Evolutionary conservation across 169 alveolate genomes (phyloP).

Genomic region (Plasmodium gonderi): DNA sequence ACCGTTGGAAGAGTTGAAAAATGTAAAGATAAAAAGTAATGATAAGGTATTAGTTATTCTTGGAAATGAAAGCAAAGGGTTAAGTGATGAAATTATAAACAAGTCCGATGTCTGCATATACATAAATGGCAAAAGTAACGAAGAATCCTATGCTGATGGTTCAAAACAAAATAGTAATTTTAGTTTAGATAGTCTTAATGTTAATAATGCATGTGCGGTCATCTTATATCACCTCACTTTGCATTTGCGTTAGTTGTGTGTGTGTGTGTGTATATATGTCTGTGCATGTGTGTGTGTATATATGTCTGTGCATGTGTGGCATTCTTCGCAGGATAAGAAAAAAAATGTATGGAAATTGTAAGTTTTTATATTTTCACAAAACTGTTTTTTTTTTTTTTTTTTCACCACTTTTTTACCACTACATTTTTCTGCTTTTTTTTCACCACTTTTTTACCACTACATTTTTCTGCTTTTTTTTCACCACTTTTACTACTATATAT

Average conservation of each 20-base stretch:
- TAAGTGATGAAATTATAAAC: constrained; percentile 16
- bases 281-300: no score
- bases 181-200: constrained; percentile 44
- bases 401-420: no score
- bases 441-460: no score
- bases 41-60: constrained; percentile 22
- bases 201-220: constrained; percentile 40
- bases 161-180: constrained; percentile 1
- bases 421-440: no score
- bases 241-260: not conserved
- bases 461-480: no score
- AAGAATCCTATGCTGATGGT: not conserved
- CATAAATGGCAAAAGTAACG: constrained; percentile 6
- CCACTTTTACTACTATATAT: no score
- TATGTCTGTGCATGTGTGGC: no score
- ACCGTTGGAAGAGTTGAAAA: not conserved
- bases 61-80: constrained; percentile 55
- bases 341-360: no score
- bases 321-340: no score
- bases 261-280: no score
- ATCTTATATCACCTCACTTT: constrained; percentile 10
- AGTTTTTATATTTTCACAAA: no score
- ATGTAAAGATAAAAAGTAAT: not conserved
- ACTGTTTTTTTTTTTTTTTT: no score
- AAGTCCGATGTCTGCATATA: constrained; percentile 26